These are phyloP conservation scores for Pichia paraexigua DNA, from an alignment of 805 yeast genomes.

Conservation along the genomic window DNA sequence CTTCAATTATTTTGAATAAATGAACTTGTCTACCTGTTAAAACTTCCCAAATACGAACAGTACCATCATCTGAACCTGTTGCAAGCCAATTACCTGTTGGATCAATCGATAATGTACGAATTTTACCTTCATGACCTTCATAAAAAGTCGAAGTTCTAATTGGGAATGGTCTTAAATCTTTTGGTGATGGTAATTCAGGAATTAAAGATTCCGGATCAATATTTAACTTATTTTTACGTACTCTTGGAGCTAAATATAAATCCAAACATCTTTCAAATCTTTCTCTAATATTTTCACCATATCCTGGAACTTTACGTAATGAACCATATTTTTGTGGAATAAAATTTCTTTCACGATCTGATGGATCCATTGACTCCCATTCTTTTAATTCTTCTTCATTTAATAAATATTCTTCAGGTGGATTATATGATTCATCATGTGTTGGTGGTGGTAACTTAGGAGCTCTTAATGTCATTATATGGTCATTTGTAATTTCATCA, in stretches of 20 bases:
- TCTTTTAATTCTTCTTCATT: slow-evolving; percentile 67
- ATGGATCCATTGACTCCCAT: slow-evolving; percentile 64
- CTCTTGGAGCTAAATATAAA: slow-evolving; percentile 92
- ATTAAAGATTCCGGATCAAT: slow-evolving; percentile 94
- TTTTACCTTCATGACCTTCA: slow-evolving; percentile 75
- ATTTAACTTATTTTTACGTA: slow-evolving; percentile 79
- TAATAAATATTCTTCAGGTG: slow-evolving; percentile 89
- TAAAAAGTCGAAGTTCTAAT: slow-evolving; percentile 77
- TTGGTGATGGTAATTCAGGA: slow-evolving; percentile 95
- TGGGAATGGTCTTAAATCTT: slow-evolving; percentile 95
- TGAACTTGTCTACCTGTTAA: slow-evolving; percentile 90
- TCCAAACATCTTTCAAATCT: slow-evolving; percentile 91
- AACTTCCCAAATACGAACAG: slow-evolving; percentile 94
- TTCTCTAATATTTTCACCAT: slow-evolving; percentile 77
- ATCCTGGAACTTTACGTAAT: slow-evolving; percentile 90
- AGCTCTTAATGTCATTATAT: slow-evolving; percentile 86
- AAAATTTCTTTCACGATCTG: slow-evolving; percentile 71
- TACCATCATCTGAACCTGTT: slow-evolving; percentile 96
- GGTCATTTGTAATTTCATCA: slow-evolving; percentile 51
- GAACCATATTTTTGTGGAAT: slow-evolving; percentile 76
- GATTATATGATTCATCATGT: slow-evolving; percentile 92
- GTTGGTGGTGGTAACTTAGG: slow-evolving; percentile 96
- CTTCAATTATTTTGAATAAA: slow-evolving; percentile 40
- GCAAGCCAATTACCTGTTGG: slow-evolving; percentile 93
- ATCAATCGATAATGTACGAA: slow-evolving; percentile 76